Evolutionary conservation across 495 filamentous ascomycete genomes (phyloP).

Genomic region (Penicillium ochrochloron): DNA sequence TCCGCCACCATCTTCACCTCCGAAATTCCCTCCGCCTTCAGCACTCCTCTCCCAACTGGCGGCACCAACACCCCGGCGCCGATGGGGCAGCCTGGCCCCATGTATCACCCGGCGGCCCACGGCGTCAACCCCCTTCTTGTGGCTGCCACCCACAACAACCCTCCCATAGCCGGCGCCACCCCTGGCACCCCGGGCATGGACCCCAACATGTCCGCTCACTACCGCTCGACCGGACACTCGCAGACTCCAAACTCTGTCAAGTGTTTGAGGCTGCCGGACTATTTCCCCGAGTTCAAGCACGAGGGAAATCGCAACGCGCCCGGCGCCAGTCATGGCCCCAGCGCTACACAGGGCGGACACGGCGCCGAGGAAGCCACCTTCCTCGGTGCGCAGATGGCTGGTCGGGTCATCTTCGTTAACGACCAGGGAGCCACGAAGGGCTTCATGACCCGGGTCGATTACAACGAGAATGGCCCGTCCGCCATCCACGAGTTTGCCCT

Average conservation of each 20-base stretch:
- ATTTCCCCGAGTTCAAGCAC: conserved; percentile 94
- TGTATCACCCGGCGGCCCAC: conserved; percentile 52
- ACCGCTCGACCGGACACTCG: conserved; percentile 75
- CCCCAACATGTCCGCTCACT: conserved; percentile 33
- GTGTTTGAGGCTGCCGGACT: conserved; percentile 75
- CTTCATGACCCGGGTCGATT: conserved; percentile 74
- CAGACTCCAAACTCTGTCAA: conserved; percentile 91
- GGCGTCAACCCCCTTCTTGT: conserved; percentile 90
- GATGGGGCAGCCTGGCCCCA: conserved; percentile 48
- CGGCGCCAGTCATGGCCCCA: conserved; percentile 36
- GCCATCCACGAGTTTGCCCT: conserved; percentile 64
- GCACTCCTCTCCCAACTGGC: conserved; percentile 87
- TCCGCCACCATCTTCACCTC: conserved; percentile 96
- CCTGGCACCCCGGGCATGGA: conserved; percentile 47
- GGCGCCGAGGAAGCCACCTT: conserved; percentile 75
- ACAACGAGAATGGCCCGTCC: conserved; percentile 76
- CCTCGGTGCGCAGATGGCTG: conserved; percentile 78
- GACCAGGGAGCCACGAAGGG: conserved; percentile 73
- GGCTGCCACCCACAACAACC: conserved; percentile 80
- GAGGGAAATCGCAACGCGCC: conserved; percentile 56
- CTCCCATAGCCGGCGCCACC: conserved; percentile 42
- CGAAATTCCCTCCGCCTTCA: conserved; percentile 88
- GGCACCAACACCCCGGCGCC: conserved; percentile 88
- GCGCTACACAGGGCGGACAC: conserved; percentile 36
- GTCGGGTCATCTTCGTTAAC: conserved; percentile 72